Evolutionary conservation across 1,284 basidiomycete genomes (phyloP).

Genomic region (Prillingera fragicola): DNA sequence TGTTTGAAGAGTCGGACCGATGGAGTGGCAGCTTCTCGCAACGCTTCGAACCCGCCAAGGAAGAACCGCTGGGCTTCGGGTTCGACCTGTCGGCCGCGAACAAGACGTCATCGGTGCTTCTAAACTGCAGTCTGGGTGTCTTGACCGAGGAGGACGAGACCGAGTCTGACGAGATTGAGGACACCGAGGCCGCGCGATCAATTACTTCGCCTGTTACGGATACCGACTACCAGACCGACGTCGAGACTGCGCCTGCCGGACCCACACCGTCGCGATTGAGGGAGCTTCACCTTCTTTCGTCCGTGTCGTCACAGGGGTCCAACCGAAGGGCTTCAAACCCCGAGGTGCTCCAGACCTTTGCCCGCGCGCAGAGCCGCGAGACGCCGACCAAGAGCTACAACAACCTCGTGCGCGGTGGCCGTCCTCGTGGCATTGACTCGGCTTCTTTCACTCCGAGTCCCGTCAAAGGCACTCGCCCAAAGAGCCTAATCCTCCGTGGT

Average conservation of each 20-base stretch:
- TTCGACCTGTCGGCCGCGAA: conserved; percentile 9
- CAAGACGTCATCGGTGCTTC: conserved; percentile 16
- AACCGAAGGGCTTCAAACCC: conserved; percentile 21
- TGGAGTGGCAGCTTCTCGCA: conserved; percentile 12
- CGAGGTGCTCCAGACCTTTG: conserved; percentile 9
- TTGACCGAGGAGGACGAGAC: conserved; percentile 41
- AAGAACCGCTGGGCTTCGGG: conserved; percentile 27
- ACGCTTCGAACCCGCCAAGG: conserved; percentile 24
- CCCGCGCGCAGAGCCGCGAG: conserved; percentile 8
- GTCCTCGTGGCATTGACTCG: conserved; percentile 23
- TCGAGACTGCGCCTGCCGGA: conserved; percentile 7
- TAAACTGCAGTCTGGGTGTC: conserved; percentile 23
- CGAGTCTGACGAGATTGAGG: conserved; percentile 29
- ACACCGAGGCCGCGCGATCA: conserved; percentile 4
- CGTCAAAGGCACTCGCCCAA: conserved; percentile 6
- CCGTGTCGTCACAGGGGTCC: conserved; percentile 14
- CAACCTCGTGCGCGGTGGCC: conserved; percentile 29
- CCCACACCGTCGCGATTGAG: conserved; percentile 31
- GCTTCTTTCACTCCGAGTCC: conserved; percentile 5
- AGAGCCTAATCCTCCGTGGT: conserved; percentile 2
- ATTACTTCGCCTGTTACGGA: conserved; percentile 6
- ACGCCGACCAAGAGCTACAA: conserved; percentile 30
- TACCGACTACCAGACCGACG: conserved; percentile 1
- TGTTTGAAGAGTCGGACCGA: conserved; percentile 13
- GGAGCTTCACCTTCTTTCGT: conserved; percentile 35